Conservation (phyloP, 108 stramenopile species). For the Epipyxis sp. region DNA sequence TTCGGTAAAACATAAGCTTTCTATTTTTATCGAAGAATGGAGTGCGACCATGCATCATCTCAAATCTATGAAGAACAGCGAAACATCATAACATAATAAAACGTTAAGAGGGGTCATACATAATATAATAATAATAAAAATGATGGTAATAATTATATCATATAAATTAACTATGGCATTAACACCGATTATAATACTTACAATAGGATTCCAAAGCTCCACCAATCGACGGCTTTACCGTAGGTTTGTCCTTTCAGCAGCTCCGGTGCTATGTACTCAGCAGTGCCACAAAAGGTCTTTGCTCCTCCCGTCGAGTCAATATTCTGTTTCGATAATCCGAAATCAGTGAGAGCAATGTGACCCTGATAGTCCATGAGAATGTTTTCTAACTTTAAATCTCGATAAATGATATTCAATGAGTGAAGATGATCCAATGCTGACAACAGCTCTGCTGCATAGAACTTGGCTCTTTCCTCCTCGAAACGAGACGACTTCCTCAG, state of each 20-base stretch:
- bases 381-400: constrained; percentile 62
- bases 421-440: constrained; percentile 59
- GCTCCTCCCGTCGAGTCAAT: constrained; percentile 38
- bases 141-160: no score
- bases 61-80: no score
- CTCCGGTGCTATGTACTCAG: constrained; percentile 54
- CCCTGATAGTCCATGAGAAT: constrained; percentile 60
- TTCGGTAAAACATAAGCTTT: constrained; percentile 50
- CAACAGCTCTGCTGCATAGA: constrained; percentile 61
- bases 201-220: constrained; percentile 52
- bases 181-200: no score
- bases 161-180: no score
- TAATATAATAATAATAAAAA: no score
- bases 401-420: constrained; percentile 54
- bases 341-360: constrained; percentile 58
- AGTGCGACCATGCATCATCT: constrained; percentile 51
- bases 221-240: constrained; percentile 49
- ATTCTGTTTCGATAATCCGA: constrained; percentile 57
- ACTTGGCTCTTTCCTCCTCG: constrained; percentile 46
- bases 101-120: no score
- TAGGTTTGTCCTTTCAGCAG: constrained; percentile 44
- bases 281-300: constrained; percentile 49
- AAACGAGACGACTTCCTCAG: constrained; percentile 43
- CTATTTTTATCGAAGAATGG: constrained; percentile 54
- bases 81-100: no score